Conservation (phyloP, 2,329 filamentous ascomycete genomes). For the Ascochyta viciae-villosae region DNA sequence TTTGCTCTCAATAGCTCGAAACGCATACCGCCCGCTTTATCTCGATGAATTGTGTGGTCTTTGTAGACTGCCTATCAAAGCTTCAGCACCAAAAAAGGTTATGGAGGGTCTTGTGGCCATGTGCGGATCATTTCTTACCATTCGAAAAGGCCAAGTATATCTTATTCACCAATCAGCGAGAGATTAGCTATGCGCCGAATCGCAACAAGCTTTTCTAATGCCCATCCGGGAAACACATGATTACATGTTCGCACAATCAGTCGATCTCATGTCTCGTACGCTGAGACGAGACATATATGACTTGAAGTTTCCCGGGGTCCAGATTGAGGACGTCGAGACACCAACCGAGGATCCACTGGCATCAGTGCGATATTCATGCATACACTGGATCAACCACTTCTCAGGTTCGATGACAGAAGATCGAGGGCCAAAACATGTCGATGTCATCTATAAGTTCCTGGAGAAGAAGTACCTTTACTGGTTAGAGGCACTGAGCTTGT, state of each 20-base stretch:
- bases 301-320: conserved; percentile 20
- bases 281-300: conserved; percentile 36
- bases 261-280: conserved; percentile 32
- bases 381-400: conserved; percentile 47
- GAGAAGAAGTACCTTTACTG: conserved; percentile 19
- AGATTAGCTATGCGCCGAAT: conserved; percentile 46
- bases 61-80: too few relatives aligned
- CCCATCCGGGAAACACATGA: conserved; percentile 4
- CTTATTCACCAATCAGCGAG: conserved; percentile 56
- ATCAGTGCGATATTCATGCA: conserved; percentile 32
- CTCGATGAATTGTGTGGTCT: too few relatives aligned
- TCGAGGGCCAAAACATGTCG: background rate
- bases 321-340: conserved; percentile 24
- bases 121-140: conserved; percentile 43
- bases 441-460: background rate
- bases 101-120: too few relatives aligned
- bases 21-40: too few relatives aligned
- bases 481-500: conserved; percentile 17
- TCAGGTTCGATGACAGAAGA: conserved; percentile 16
- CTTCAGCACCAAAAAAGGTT: too few relatives aligned
- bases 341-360: conserved; percentile 35
- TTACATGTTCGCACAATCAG: conserved; percentile 34
- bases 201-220: conserved; percentile 36
- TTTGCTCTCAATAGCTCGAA: too few relatives aligned
- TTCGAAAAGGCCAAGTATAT: conserved; percentile 18